These are phyloP conservation scores for Stylonectria norvegica DNA, from an alignment of 2,329 filamentous ascomycete species.

Conservation along the genomic window DNA sequence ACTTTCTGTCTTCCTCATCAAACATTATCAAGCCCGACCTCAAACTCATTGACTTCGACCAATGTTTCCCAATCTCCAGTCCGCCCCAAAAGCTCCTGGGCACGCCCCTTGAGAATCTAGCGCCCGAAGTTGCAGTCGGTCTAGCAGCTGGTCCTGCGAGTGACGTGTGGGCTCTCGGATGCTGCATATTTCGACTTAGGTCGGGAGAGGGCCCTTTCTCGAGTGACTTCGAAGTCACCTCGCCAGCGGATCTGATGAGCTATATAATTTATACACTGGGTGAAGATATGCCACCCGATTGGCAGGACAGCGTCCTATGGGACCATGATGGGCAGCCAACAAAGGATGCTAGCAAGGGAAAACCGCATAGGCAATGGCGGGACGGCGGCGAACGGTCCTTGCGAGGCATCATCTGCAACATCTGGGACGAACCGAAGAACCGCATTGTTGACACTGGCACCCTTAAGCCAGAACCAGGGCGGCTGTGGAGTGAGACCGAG, in stretches of 20 bases:
- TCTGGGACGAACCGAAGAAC: neutral
- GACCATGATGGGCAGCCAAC: conserved; percentile 4
- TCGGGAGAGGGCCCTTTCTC: neutral
- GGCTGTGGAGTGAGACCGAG: neutral
- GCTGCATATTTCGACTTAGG: neutral
- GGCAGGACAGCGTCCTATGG: neutral
- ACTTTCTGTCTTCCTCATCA: conserved; percentile 14
- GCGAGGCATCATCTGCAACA: neutral
- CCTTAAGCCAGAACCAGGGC: neutral
- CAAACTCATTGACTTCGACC: conserved; percentile 20
- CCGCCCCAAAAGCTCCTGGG: conserved; percentile 17
- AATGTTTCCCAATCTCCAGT: conserved; percentile 15
- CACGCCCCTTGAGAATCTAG: conserved; percentile 20
- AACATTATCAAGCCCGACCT: conserved; percentile 16
- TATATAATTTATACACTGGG: neutral
- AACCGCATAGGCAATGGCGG: neutral
- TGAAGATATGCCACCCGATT: neutral
- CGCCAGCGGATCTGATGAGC: neutral
- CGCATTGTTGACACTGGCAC: neutral
- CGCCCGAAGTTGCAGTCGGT: conserved; percentile 21
- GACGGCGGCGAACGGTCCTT: neutral
- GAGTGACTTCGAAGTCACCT: neutral
- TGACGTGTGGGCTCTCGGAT: neutral
- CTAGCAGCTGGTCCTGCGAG: conserved; percentile 2
- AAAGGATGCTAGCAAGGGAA: neutral